Evolutionary conservation across 139 green algal species (phyloP).

Genomic region (Coccomyxa sp.): DNA sequence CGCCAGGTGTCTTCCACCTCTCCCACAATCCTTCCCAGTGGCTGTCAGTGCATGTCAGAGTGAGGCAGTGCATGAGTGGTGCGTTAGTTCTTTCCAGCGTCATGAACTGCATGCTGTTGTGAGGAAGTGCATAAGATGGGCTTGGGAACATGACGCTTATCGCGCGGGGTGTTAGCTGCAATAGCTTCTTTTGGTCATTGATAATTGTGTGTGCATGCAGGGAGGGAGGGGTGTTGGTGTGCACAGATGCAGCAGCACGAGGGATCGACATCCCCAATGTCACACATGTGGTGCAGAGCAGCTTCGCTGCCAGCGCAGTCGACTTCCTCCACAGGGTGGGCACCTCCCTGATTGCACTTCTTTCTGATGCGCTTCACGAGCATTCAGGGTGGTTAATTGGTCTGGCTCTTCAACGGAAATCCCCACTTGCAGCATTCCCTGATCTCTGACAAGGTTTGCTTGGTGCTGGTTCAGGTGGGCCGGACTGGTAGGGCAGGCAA

Average conservation of each 20-base stretch:
- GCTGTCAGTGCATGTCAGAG: too few species aligned
- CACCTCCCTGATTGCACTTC: background rate
- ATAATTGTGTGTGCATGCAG: background rate
- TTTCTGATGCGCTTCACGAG: background rate
- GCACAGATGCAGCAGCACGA: conserved; percentile 86
- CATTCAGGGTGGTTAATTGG: background rate
- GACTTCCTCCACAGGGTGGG: conserved; percentile 90
- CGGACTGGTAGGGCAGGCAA: conserved; percentile 72
- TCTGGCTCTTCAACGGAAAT: background rate
- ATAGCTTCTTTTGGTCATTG: too few species aligned
- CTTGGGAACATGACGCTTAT: background rate
- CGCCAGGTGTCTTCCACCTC: background rate
- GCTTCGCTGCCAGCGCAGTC: conserved; percentile 89
- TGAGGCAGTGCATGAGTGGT: too few species aligned
- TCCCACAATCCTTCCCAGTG: background rate
- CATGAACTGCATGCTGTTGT: background rate
- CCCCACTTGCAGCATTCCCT: background rate
- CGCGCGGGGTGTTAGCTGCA: too few species aligned
- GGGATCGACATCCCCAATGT: conserved; percentile 85
- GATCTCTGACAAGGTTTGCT: background rate
- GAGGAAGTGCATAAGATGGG: background rate
- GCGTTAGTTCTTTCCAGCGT: background rate
- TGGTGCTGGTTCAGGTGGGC: conserved; percentile 32
- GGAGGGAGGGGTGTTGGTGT: conserved; percentile 75
- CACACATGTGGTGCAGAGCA: conserved; percentile 76